Evolutionary conservation across 1,284 basidiomycete genomes (phyloP).

Genomic region (Ustilago tritici): DNA sequence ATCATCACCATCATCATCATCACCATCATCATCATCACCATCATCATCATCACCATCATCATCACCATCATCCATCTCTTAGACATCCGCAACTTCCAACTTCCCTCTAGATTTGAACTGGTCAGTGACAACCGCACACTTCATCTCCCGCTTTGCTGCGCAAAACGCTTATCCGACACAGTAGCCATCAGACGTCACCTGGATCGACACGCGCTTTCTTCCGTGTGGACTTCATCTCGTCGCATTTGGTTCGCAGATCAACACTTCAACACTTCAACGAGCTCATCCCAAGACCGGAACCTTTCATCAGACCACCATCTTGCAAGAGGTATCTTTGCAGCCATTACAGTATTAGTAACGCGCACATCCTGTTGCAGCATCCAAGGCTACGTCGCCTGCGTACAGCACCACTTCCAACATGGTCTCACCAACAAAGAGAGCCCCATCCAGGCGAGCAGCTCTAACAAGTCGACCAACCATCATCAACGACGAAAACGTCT

Average conservation of each 20-base stretch:
- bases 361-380: not conserved
- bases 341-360: not conserved
- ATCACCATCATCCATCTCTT: not conserved
- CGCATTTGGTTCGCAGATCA: not conserved
- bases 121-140: not conserved
- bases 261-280: slow-evolving; percentile 12
- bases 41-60: not conserved
- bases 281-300: not conserved
- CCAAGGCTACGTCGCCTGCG: not conserved
- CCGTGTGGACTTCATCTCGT: slow-evolving; percentile 16
- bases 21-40: not conserved
- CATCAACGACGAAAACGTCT: slow-evolving; percentile 38
- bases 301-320: not conserved
- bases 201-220: not conserved
- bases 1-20: too few relatives aligned
- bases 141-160: not conserved
- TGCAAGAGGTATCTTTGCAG: too few relatives aligned
- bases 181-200: not conserved
- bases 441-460: slow-evolving; percentile 15
- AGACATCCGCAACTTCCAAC: not conserved
- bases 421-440: slow-evolving; percentile 28
- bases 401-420: slow-evolving; percentile 1
- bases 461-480: not conserved
- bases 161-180: not conserved
- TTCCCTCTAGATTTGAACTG: not conserved